These are phyloP conservation scores for Annona squamosa DNA, from an alignment of 164 flowering plant genomes.

Conservation along the genomic window DNA sequence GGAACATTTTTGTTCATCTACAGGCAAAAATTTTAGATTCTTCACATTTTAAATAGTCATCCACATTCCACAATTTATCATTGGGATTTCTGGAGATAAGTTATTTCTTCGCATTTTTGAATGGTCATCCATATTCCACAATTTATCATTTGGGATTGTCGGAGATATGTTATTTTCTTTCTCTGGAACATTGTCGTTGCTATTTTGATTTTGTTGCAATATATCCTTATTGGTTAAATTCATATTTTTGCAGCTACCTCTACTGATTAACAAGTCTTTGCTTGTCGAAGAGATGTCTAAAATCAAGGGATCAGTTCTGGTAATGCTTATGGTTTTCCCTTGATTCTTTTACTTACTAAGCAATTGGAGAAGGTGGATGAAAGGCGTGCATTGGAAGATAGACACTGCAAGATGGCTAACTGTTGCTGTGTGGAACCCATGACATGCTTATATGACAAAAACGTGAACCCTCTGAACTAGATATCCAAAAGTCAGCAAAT, in stretches of 20 bases:
- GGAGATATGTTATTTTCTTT: not conserved
- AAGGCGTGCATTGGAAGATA: not conserved
- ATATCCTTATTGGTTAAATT: not conserved
- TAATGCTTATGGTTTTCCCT: slow-evolving; percentile 15
- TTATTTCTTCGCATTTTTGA: not conserved
- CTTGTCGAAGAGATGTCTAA: slow-evolving; percentile 56
- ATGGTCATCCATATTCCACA: not conserved
- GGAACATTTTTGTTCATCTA: slow-evolving; percentile 89
- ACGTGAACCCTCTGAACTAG: not conserved
- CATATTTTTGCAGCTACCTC: slow-evolving; percentile 58
- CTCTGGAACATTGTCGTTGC: not conserved
- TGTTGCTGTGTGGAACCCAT: not conserved
- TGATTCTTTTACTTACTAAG: not conserved
- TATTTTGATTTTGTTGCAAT: too few species aligned
- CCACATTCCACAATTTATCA: not conserved
- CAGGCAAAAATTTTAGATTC: slow-evolving; percentile 41
- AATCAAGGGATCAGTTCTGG: slow-evolving; percentile 41
- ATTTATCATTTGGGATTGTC: not conserved
- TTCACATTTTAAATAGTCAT: not conserved
- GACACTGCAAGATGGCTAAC: not conserved
- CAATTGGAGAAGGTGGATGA: not conserved
- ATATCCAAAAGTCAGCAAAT: not conserved
- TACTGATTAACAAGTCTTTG: slow-evolving; percentile 41
- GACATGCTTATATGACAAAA: not conserved
- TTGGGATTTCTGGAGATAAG: not conserved